Conservation (phyloP, 2,329 filamentous ascomycete species). For the Nigrospora osmanthi region DNA sequence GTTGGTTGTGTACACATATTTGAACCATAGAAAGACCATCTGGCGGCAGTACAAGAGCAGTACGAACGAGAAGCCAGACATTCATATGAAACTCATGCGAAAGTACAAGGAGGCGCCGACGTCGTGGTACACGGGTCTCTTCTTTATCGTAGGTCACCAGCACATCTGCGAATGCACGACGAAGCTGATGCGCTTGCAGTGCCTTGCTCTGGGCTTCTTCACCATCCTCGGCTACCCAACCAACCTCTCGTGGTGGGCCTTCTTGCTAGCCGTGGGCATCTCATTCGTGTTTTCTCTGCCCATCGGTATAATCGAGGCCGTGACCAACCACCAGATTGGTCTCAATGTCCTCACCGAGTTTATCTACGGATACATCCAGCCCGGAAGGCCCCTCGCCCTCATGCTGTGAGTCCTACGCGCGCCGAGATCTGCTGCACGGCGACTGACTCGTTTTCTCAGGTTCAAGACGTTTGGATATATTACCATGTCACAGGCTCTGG, state of each 20-base stretch:
- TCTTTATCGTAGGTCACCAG: conserved; percentile 36
- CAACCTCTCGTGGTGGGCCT: conserved; percentile 65
- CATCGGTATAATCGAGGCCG: conserved; percentile 61
- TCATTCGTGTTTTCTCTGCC: conserved; percentile 58
- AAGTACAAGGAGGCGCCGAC: conserved; percentile 55
- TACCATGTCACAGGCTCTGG: conserved; percentile 57
- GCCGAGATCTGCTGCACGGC: background rate
- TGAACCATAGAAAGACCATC: conserved; percentile 61
- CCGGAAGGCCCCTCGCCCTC: conserved; percentile 61
- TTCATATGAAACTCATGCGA: conserved; percentile 57
- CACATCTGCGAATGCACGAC: background rate
- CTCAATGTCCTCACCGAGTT: conserved; percentile 72
- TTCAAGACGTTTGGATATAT: conserved; percentile 59
- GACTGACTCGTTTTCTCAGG: conserved; percentile 23
- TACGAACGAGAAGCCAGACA: conserved; percentile 51
- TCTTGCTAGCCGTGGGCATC: conserved; percentile 58
- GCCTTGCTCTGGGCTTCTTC: conserved; percentile 44
- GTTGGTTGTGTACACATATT: conserved; percentile 58
- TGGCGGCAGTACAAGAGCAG: conserved; percentile 55
- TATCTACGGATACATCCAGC: conserved; percentile 67
- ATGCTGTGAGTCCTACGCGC: conserved; percentile 49
- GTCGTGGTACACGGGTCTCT: conserved; percentile 56
- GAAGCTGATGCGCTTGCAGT: conserved; percentile 24
- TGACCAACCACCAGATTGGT: conserved; percentile 63
- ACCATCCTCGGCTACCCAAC: conserved; percentile 56